Base-by-base conservation (phyloP, 2,329 filamentous ascomycete species). In the Aspergillus terreus region DNA sequence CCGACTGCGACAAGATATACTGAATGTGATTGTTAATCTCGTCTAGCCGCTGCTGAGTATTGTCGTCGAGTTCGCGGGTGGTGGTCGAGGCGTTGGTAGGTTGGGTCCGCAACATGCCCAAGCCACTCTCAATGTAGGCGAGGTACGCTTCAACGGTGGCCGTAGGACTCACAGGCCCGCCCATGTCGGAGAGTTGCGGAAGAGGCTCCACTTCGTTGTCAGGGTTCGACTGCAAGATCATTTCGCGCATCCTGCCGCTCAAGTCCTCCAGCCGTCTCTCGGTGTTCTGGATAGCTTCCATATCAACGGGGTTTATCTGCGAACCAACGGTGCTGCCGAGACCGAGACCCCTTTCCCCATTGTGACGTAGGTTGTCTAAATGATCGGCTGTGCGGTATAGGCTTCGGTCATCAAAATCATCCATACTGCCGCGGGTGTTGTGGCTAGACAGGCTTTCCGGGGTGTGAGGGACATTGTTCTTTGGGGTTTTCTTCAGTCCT, bases 391-490 rank as follows among this genome's bases (percentile, higher is more conserved):
- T 80, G 47, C 81, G 77, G 64, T 92, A 94, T 6, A 90, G 74
- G 63, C 84, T 88, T 52, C 84, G 79, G 58, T 94, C 88, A 62
- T 95, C 88, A 61, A 95, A 91, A 44, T 86, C 81, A 52, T 83
- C 73, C 6, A 82, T 79, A 14, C 82, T 81, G 36, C 75, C 75
- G 1, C 49, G 54, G 17, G 53, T 54, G 53, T 82, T 81, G 46
- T 81, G 78, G 46, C 80, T 80, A 62, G 89, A 86, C 56, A 90
- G 82, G 72, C 86, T 91, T 66, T 90, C 87, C 6, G 87, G 87
- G 61, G 86, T 91, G 49, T 86, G 84, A 5, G 87, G 87, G 55
- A 89, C 70, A 43, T 57, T 55, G 48, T 71, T 72, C 46, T 77
- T 72, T 6, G 75, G 69, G 58, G 81, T 82, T 63, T 82, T 87